Evolutionary conservation across 202 grass and related monocot species (phyloP), one percentile per base, ranked within the genome.

Genomic region (Eragrostis tef): DNA sequence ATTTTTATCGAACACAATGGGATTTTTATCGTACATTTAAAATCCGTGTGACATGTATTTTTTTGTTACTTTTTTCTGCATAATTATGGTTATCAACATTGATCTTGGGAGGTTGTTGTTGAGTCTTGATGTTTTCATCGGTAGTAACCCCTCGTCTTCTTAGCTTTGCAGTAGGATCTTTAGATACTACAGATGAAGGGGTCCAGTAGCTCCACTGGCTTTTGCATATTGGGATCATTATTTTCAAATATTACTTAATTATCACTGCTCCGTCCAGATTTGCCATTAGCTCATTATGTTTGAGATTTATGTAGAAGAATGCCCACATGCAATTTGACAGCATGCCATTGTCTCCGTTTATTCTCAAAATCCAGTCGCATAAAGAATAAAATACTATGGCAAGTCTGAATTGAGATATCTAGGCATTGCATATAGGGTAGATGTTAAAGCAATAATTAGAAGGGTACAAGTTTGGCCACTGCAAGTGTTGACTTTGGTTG

Each of bases 101-200:
- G 77, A 67, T 58, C 4, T 16, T 73, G 14, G 47, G 61, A 0
- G 3, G 34, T 39, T 39, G 34, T 75, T 34, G 9, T 73, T 36
- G 19, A 36, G 19, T 81, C 24, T 74, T 58, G 69, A 42, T 80
- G 25, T 66, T 74, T 67, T 34, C 26, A 74, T 86, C 64, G 51
- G 48, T 71, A 71, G 52, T 74, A 62, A 81, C 70, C 14, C 52
- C n/a, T 52, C 36, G 34, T n/a, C n/a, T 14, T 82, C 21, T 39
- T 45, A 71, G 25, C 67, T 26, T 25, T 64, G 59, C 4, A 50
- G 29, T 64, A 62, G 31, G 70, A 65, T 52, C 48, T 62, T 26
- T 73, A 4, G 7, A 68, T 21, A 61, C 14, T 44, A 47, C 26
- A 60, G 79, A 57, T 10, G 34, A 79, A 60, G 31, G 24, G 66